Percentiles rank a stretch among this genome's conserved stretches.
Conservation (phyloP, 108 stramenopile species). For the Licmophora abbreviata region DNA sequence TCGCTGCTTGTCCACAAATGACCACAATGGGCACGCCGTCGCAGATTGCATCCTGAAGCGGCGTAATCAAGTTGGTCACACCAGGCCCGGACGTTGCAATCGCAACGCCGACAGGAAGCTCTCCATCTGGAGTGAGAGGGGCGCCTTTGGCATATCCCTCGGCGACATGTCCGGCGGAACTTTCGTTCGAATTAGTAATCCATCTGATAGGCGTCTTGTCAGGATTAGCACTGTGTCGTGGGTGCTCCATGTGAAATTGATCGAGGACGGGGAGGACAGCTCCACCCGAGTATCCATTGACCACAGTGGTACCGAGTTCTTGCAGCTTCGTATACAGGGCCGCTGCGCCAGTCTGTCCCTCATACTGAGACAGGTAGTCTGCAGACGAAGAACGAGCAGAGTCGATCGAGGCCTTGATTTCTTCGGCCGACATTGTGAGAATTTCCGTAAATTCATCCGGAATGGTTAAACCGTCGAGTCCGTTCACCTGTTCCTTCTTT, state of each 20-base stretch:
- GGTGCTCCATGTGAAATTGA: slow-evolving; percentile 78
- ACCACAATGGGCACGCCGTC: slow-evolving; percentile 87
- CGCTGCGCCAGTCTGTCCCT: slow-evolving; percentile 71
- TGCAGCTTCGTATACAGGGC: slow-evolving; percentile 79
- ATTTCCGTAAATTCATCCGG: too few relatives aligned
- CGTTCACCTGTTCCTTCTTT: too few relatives aligned
- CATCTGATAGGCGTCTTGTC: slow-evolving; percentile 59
- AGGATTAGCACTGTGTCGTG: slow-evolving; percentile 46
- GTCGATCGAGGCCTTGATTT: too few relatives aligned
- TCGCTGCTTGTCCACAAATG: slow-evolving; percentile 86
- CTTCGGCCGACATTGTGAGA: too few relatives aligned
- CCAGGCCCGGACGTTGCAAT: slow-evolving; percentile 92
- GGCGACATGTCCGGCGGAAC: slow-evolving; percentile 75
- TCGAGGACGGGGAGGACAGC: slow-evolving; percentile 85
- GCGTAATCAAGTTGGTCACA: slow-evolving; percentile 86
- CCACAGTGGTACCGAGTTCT: slow-evolving; percentile 71
- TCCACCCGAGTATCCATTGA: slow-evolving; percentile 90
- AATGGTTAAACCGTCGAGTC: too few relatives aligned
- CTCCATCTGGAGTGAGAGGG: slow-evolving; percentile 35
- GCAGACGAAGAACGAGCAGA: slow-evolving; percentile 13
- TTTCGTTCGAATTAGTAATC: slow-evolving; percentile 90
- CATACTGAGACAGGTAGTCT: slow-evolving; percentile 34
- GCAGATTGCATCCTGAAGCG: slow-evolving; percentile 81
- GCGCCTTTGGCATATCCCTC: slow-evolving; percentile 85
- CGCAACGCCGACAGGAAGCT: slow-evolving; percentile 74